Percentiles rank a stretch among this genome's conserved stretches.
Evolutionary conservation across 202 grass and related monocot species (phyloP).

Genomic region (Thinopyrum obtusiflorum): DNA sequence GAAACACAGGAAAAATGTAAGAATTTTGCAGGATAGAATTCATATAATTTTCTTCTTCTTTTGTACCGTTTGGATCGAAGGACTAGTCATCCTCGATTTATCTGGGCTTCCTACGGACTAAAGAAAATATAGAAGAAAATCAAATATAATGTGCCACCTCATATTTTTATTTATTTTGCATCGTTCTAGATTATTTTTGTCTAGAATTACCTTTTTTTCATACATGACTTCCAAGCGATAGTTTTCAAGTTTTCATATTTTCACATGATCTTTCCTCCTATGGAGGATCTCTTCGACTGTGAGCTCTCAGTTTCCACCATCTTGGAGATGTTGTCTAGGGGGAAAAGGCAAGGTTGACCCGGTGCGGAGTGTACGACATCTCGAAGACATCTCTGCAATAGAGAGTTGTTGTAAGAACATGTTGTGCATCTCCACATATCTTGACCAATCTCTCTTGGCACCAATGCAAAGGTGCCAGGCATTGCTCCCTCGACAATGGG

Average conservation of each 20-base stretch:
- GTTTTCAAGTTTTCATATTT: background rate
- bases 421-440: background rate
- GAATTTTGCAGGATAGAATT: background rate
- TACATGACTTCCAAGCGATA: background rate
- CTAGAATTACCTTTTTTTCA: background rate
- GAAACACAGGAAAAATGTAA: background rate
- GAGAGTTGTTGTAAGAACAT: background rate
- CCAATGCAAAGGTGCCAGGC: background rate
- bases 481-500: background rate
- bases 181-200: background rate
- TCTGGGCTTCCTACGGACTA: background rate
- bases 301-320: background rate
- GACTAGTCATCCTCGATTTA: background rate
- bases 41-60: background rate
- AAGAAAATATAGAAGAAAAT: background rate
- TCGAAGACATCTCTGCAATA: background rate
- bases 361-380: background rate
- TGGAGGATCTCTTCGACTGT: background rate
- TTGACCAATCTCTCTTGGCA: background rate
- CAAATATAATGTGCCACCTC: background rate
- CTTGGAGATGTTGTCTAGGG: background rate
- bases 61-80: background rate
- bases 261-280: background rate
- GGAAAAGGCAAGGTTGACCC: background rate
- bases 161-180: background rate